Base-by-base conservation (phyloP, 345 rosid species). In the Gossypium mustelinum region DNA sequence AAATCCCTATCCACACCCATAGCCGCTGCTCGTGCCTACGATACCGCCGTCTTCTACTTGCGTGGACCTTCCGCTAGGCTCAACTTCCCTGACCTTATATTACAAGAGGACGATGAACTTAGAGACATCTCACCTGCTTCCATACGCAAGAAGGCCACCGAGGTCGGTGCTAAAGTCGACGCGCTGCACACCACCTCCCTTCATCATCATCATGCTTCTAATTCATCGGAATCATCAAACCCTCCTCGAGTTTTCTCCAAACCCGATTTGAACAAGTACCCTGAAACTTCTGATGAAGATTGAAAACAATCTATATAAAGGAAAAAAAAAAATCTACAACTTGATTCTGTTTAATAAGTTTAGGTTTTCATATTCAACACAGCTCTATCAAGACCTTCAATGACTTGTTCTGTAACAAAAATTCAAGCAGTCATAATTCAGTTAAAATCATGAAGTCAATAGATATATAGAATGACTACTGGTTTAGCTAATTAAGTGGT, bases 1-100 rank as follows among this genome's bases (percentile, higher is more conserved):
- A n/a, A n/a, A n/a, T n/a, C n/a, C n/a, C n/a, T n/a, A n/a, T 73
- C 80, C 56, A 83, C 91, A 16, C 90, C 89, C 1, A 72, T 84
- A 9, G 91, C 93, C 0, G 93, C 93, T 14, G 93, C 93, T 56
- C 85, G 89, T 8, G 93, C 93, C 65, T 87, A 89, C 59, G 93
- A 89, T 78, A 87, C 87, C 4, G 91, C 93, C 24, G 88, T 84
- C 3, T 89, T 85, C 76, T 89, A 84, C 80, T 90, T 89, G 51
- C 88, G 88, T 3, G 90, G 93, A 9, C 84, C 90, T 3, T 76
- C 85, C 5, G 93, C 90, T 9, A 76, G 86, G 9, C 87, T 89
- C 45, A 89, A 89, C 81, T 89, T 89, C 76, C 93, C 93, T 3
- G 90, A 89, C 57, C 82, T 85, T 20, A 62, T 85, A 22, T 64